Evolutionary conservation across 2,329 filamentous ascomycete genomes (phyloP).

Genomic region (Dactylellina haptotyla): DNA sequence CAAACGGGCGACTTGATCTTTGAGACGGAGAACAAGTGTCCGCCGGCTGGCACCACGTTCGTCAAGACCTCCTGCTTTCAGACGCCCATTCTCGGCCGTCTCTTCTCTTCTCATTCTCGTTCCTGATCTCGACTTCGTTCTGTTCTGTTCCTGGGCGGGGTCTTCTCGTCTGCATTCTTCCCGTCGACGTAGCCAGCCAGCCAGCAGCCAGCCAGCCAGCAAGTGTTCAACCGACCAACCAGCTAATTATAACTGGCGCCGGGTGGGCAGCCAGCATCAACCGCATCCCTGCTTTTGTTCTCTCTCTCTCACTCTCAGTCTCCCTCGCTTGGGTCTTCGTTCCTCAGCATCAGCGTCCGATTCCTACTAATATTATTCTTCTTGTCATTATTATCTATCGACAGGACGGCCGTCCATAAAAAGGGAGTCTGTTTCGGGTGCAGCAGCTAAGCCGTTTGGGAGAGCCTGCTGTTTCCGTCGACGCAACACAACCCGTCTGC

Average conservation of each 20-base stretch:
- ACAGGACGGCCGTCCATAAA: no score
- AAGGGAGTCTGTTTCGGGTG: no score
- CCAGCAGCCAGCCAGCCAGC: not conserved
- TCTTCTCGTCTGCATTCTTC: not conserved
- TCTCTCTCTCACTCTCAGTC: not conserved
- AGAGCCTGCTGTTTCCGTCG: no score
- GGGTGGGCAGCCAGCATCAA: not conserved
- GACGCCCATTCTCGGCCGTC: not conserved
- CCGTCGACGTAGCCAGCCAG: not conserved
- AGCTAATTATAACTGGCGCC: slow-evolving; percentile 38
- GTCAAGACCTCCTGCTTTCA: slow-evolving; percentile 43
- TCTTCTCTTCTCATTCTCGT: slow-evolving; percentile 1
- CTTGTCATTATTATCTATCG: no score
- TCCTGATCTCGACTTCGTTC: not conserved
- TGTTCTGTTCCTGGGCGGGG: not conserved
- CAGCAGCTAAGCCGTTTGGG: no score
- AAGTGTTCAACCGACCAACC: slow-evolving; percentile 10
- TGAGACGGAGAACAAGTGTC: slow-evolving; percentile 41
- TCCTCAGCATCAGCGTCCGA: no score
- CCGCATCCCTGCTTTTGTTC: not conserved
- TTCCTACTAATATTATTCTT: no score
- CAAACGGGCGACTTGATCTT: not conserved
- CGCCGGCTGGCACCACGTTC: slow-evolving; percentile 25
- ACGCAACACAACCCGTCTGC: no score
- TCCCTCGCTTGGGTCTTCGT: not conserved